Conservation (phyloP, 2,329 filamentous ascomycete genomes). For the Teratosphaeria epicoccoides region DNA sequence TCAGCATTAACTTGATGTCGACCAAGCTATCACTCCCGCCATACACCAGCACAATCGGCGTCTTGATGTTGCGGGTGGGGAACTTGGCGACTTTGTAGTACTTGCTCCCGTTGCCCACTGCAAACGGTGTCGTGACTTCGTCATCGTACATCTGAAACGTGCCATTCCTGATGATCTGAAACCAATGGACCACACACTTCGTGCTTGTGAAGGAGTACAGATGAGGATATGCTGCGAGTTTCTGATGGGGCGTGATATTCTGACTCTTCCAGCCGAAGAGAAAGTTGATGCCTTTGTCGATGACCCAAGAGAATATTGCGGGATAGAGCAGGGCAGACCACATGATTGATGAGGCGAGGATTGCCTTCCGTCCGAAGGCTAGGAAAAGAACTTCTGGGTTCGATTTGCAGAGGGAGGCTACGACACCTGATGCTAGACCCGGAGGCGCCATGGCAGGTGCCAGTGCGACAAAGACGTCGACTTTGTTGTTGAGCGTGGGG, state of each 20-base stretch:
- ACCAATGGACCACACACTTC: conserved; percentile 97
- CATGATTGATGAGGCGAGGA: conserved; percentile 87
- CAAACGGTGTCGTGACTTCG: conserved; percentile 69
- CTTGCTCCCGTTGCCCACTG: conserved; percentile 59
- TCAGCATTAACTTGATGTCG: conserved; percentile 85
- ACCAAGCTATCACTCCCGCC: conserved; percentile 89
- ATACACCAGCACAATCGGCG: conserved; percentile 85
- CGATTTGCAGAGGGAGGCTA: conserved; percentile 85
- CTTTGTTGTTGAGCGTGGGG: conserved; percentile 79
- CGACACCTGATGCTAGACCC: conserved; percentile 77
- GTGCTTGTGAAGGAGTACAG: conserved; percentile 94
- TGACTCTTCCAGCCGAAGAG: conserved; percentile 81
- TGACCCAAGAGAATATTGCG: conserved; percentile 78
- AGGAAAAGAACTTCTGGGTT: conserved; percentile 88
- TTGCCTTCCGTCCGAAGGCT: conserved; percentile 81
- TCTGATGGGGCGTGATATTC: conserved; percentile 80
- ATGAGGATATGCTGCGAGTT: conserved; percentile 90
- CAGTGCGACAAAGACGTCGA: conserved; percentile 91
- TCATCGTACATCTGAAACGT: conserved; percentile 99
- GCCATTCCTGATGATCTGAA: conserved; percentile 94
- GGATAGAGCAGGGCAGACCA: conserved; percentile 96
- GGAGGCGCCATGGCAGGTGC: conserved; percentile 95
- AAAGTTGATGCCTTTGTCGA: conserved; percentile 70
- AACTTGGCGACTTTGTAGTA: conserved; percentile 97
- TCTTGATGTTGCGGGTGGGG: conserved; percentile 92